Percentiles rank a stretch among this genome's conserved stretches.
These are phyloP conservation scores for Sphagnum fallax DNA, from an alignment of 228 moss, liverwort and hornwort species.

Conservation along the genomic window DNA sequence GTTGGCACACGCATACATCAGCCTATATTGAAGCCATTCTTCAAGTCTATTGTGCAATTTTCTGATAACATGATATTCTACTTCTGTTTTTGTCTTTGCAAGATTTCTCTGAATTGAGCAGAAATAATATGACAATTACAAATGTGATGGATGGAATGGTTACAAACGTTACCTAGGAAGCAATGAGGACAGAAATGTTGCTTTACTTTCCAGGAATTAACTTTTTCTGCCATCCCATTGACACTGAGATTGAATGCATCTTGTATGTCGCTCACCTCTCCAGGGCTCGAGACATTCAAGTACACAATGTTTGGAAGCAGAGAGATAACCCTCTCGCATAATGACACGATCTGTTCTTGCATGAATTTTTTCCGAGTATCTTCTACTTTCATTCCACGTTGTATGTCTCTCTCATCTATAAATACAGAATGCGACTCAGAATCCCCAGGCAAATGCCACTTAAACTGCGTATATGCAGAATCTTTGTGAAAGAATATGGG, in stretches of 20 bases:
- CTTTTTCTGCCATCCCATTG: constrained; percentile 15
- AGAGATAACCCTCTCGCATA: constrained; percentile 54
- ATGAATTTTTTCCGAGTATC: constrained; percentile 24
- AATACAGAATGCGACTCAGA: constrained; percentile 33
- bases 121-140: too few relatives aligned
- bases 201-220: neutral
- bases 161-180: too few relatives aligned
- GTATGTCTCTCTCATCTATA: constrained; percentile 22
- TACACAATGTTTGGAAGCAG: constrained; percentile 50
- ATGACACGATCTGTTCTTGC: constrained; percentile 16
- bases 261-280: constrained; percentile 6
- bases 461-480: constrained; percentile 52
- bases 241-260: constrained; percentile 67
- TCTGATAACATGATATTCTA: too few relatives aligned
- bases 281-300: constrained; percentile 11
- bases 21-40: too few relatives aligned
- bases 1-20: too few relatives aligned
- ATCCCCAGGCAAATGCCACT: constrained; percentile 59
- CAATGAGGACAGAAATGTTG: neutral
- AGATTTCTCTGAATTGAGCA: too few relatives aligned
- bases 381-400: constrained; percentile 29
- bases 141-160: too few relatives aligned
- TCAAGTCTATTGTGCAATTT: too few relatives aligned
- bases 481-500: constrained; percentile 68
- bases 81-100: too few relatives aligned